A percentile compares a stretch with the other conserved stretches of the same genome.
Conservation (phyloP, 768 basidiomycete species). For the Harrya chromipes region DNA sequence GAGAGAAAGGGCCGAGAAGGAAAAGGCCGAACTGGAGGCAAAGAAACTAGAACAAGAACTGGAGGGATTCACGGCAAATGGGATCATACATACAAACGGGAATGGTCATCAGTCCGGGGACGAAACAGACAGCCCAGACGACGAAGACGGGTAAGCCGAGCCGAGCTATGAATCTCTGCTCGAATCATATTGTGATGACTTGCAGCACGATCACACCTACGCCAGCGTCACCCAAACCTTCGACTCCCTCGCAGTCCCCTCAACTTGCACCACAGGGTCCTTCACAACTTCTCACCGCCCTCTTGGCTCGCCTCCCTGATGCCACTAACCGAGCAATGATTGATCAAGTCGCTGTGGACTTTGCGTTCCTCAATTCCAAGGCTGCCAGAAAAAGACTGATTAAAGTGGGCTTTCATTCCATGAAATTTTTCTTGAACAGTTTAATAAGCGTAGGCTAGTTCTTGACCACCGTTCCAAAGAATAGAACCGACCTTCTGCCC, state of each 20-base stretch:
- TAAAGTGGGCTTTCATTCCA: conserved; percentile 51
- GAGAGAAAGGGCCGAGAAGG: conserved; percentile 50
- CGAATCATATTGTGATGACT: conserved; percentile 35
- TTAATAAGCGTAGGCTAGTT: conserved; percentile 46
- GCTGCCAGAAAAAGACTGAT: conserved; percentile 89
- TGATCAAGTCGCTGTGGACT: conserved; percentile 93
- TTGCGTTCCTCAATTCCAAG: conserved; percentile 95
- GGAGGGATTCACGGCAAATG: conserved; percentile 51
- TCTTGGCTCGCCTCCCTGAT: conserved; percentile 89
- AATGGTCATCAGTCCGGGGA: conserved; percentile 1
- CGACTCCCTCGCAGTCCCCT: conserved; percentile 60
- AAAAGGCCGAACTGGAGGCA: conserved; percentile 61
- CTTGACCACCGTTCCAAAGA: conserved; percentile 79
- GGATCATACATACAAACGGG: conserved; percentile 23
- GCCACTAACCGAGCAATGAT: conserved; percentile 88
- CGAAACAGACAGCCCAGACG: conserved; percentile 22
- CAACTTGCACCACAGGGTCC: conserved; percentile 84
- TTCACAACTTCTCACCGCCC: conserved; percentile 85
- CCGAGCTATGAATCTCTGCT: neutral
- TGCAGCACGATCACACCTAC: conserved; percentile 55
- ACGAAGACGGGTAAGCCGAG: conserved; percentile 28
- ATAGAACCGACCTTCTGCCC: conserved; percentile 84
- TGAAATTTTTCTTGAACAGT: conserved; percentile 1
- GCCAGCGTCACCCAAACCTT: conserved; percentile 62
- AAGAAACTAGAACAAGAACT: conserved; percentile 77